Evolutionary conservation across 2,329 filamentous ascomycete genomes (phyloP).

Genomic region (Penicillium janthinellum): DNA sequence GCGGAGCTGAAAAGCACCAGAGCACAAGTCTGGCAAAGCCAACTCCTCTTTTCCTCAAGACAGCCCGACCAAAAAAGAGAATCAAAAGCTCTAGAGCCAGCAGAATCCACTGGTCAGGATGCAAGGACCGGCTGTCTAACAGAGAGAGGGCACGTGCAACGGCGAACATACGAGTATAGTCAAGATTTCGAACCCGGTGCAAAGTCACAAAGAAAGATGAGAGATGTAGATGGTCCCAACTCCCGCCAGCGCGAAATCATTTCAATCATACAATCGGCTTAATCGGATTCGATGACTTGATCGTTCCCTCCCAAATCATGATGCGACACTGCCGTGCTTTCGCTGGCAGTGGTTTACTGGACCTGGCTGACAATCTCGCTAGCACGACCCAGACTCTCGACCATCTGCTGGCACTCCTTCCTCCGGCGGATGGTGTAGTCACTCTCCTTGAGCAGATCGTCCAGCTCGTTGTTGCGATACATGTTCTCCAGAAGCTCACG

Average conservation of each 20-base stretch:
- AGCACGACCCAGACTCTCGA: constrained; percentile 84
- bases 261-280: constrained; percentile 24
- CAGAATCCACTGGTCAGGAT: background rate
- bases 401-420: constrained; percentile 99
- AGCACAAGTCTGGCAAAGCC: background rate
- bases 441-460: constrained; percentile 95
- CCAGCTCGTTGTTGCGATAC: constrained; percentile 87
- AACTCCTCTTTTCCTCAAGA: constrained; percentile 7
- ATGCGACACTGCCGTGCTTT: background rate
- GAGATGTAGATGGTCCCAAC: constrained; percentile 14
- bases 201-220: constrained; percentile 19
- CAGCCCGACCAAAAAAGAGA: constrained; percentile 1
- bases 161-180: constrained; percentile 19
- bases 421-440: constrained; percentile 92
- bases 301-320: constrained; percentile 1
- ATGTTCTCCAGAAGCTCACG: constrained; percentile 94
- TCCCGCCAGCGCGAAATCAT: constrained; percentile 20
- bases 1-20: constrained; percentile 3
- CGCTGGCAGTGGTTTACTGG: constrained; percentile 44
- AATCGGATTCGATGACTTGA: constrained; percentile 10
- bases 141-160: background rate
- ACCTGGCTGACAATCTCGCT: constrained; percentile 92
- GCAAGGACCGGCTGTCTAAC: background rate
- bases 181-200: constrained; percentile 16
- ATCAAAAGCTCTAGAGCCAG: constrained; percentile 2